Conservation (phyloP, 805 yeast genomes). For the Yamadazyma endophytica region DNA sequence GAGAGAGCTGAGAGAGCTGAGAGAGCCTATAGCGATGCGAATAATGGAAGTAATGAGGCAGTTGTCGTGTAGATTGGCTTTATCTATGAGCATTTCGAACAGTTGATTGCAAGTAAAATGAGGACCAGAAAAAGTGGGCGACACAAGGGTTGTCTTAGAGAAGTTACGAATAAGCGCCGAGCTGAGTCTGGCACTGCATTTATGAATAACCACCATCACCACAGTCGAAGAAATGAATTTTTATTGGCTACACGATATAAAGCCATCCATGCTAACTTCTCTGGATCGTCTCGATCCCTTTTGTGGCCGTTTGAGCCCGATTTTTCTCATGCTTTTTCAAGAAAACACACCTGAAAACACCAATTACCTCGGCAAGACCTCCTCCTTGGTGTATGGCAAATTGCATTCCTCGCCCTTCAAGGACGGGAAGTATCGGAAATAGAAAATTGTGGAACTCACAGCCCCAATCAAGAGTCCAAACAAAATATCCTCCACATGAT, state of each 20-base stretch:
- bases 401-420: conserved; percentile 4
- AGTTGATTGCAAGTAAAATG: background rate
- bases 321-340: too few species aligned
- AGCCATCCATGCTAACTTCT: background rate
- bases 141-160: background rate
- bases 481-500: conserved; percentile 28
- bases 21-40: background rate
- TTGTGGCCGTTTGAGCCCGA: too few species aligned
- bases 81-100: conserved; percentile 3
- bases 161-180: background rate
- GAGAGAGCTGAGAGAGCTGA: background rate
- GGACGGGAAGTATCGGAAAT: conserved; percentile 10
- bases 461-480: conserved; percentile 27
- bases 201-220: too few species aligned
- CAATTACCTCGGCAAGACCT: conserved; percentile 4
- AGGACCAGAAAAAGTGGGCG: background rate
- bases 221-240: too few species aligned
- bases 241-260: too few species aligned
- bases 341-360: too few species aligned
- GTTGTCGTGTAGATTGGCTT: background rate
- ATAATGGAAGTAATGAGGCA: background rate
- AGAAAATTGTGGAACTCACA: conserved; percentile 12
- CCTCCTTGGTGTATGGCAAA: conserved; percentile 5
- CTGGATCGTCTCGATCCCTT: background rate
- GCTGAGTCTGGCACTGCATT: too few species aligned